Conservation (phyloP, 805 yeast species). For the Blastobotrys peoriensis region DNA sequence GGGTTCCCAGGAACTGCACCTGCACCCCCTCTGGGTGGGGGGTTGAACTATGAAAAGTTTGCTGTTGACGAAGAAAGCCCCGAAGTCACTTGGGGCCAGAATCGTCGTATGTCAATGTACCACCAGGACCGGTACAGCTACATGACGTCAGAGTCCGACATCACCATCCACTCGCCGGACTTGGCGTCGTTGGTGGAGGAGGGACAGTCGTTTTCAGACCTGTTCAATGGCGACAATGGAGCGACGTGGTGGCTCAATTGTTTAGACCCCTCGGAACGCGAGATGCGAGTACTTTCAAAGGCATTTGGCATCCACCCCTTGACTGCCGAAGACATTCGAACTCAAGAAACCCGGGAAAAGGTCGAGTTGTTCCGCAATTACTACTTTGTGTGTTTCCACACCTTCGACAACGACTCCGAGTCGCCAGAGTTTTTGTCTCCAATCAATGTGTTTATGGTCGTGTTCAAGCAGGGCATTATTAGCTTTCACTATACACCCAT, state of each 20-base stretch:
- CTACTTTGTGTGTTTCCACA: constrained; percentile 94
- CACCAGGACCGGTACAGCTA: constrained; percentile 78
- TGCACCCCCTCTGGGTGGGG: no score
- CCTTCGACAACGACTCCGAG: constrained; percentile 82
- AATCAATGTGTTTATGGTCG: constrained; percentile 55
- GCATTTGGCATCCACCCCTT: constrained; percentile 97
- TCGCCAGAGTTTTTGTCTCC: constrained; percentile 73
- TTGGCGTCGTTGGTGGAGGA: constrained; percentile 61
- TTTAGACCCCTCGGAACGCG: constrained; percentile 87
- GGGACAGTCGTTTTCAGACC: constrained; percentile 57
- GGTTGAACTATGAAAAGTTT: neutral
- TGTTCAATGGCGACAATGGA: constrained; percentile 66
- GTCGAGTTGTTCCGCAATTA: constrained; percentile 86
- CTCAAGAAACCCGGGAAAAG: constrained; percentile 96
- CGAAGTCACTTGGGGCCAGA: constrained; percentile 1
- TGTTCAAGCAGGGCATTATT: constrained; percentile 53
- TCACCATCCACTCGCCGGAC: constrained; percentile 85
- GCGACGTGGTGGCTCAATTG: constrained; percentile 99
- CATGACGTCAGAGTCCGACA: constrained; percentile 75
- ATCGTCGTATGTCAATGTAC: constrained; percentile 22
- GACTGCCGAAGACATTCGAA: constrained; percentile 94
- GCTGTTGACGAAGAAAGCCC: neutral
- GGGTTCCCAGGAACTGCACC: neutral
- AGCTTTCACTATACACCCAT: constrained; percentile 58
- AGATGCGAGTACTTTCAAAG: constrained; percentile 85